Base-by-base conservation (phyloP, 2,329 filamentous ascomycete genomes). In the Drechslerella stenobrocha region DNA sequence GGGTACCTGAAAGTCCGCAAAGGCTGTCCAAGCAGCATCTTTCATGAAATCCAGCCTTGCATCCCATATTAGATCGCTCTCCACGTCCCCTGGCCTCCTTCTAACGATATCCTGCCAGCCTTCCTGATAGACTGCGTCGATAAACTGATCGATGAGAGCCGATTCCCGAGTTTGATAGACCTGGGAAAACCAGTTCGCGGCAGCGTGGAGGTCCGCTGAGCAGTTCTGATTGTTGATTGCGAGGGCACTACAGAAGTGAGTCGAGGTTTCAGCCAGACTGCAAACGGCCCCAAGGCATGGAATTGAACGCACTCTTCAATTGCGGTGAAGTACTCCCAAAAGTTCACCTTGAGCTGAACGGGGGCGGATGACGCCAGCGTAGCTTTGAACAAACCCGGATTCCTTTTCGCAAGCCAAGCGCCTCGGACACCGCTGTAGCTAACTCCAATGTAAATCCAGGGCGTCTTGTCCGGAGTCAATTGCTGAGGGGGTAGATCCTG, bases 311-410 rank as follows among this genome's bases (percentile, higher is more conserved):
- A 74, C 69, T 73, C 53, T 75, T 74, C 75, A 9, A 79, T 57
- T 3, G 76, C 74, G 23, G 76, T 75, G 35, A 75, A 78, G 67
- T 78, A 78, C 32, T 76, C 73, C 24, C 74, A 76, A 70, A 77
- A 75, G 53, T 78, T 74, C 18, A 75, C 71, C 23, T 71, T 69
- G 1, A 76, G 74, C 52, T 79, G 71, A 0, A 77, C 75, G 1
- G 69, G 63, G 2, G 70, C 71, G 20, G 71, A 73, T 2, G 70
- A 70, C 3, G 72, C 70, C 15, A 72, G 51, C 28, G 60, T 69
- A 3, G 67, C 72, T 22, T 70, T 63, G 24, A 72, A 70, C 18
- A 73, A 55, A 1, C 72, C 72, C 1, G 72, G 72, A 47, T 73
- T 72, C 3, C 71, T 59, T 11, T 60, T 37, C n/a, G 71, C 57